A percentile compares a stretch with the other conserved stretches of the same genome.
phyloP scores from a whole-genome alignment of 495 filamentous ascomycete species.

The Trichoderma asperelloides region DNA sequence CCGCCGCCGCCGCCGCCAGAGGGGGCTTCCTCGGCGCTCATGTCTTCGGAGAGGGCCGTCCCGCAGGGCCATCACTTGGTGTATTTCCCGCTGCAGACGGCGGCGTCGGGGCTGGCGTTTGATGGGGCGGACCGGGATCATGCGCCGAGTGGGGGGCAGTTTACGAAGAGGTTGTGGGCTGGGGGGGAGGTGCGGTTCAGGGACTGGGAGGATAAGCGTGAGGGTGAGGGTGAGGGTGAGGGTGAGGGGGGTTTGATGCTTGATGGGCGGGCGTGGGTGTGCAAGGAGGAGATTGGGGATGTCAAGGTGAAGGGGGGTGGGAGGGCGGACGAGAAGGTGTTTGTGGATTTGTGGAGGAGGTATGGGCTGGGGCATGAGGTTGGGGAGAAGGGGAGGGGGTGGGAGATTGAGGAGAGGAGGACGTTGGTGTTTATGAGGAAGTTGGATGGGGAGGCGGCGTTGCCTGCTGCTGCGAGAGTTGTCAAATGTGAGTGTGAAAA shows the following conservation, averaged over 20 bases:
- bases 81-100: conserved; percentile 58
- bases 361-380: conserved; percentile 16
- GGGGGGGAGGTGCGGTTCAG: conserved; percentile 47
- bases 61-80: conserved; percentile 63
- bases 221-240: no score
- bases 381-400: background rate
- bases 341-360: conserved; percentile 29
- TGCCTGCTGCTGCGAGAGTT: conserved; percentile 11
- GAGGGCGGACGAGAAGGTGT: conserved; percentile 32
- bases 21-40: conserved; percentile 10
- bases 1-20: conserved; percentile 25
- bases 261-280: conserved; percentile 44
- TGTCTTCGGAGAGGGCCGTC: conserved; percentile 19
- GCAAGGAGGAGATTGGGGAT: conserved; percentile 56
- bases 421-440: conserved; percentile 32
- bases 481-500: conserved; percentile 16
- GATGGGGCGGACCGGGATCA: conserved; percentile 71
- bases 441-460: background rate
- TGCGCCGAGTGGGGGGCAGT: conserved; percentile 54
- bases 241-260: conserved; percentile 22
- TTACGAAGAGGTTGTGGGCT: conserved; percentile 70
- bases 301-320: conserved; percentile 31
- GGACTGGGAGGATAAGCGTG: no score
- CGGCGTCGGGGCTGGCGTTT: conserved; percentile 42
- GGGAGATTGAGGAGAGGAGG: conserved; percentile 26